Evolutionary conservation across 1,284 basidiomycete species (phyloP).

Genomic region (Rhodotorula mucilaginosa): DNA sequence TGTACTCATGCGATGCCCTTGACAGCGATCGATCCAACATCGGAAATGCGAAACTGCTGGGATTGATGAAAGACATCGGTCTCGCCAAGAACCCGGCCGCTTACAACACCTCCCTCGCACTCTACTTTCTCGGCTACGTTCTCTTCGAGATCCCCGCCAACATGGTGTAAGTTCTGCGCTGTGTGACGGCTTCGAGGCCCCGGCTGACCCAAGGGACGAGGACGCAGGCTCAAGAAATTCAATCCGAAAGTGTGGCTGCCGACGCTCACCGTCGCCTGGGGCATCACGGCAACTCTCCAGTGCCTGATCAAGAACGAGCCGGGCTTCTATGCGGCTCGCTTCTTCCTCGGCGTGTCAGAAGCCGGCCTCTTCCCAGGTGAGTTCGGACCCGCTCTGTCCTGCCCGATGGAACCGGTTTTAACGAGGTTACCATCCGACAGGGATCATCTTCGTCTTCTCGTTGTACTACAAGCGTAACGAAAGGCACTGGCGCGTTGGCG

Average conservation of each 20-base stretch:
- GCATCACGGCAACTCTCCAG: slow-evolving; percentile 60
- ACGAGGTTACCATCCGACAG: slow-evolving; percentile 37
- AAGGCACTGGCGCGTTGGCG: slow-evolving; percentile 61
- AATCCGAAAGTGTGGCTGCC: slow-evolving; percentile 61
- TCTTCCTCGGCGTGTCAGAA: slow-evolving; percentile 59
- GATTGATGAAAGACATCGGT: slow-evolving; percentile 29
- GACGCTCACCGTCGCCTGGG: slow-evolving; percentile 60
- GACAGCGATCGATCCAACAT: slow-evolving; percentile 2
- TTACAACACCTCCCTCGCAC: slow-evolving; percentile 31
- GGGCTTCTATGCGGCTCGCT: slow-evolving; percentile 59
- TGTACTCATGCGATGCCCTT: background rate
- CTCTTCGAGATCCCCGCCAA: slow-evolving; percentile 43
- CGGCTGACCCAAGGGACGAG: background rate
- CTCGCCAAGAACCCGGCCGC: slow-evolving; percentile 8
- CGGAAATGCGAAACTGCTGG: slow-evolving; percentile 29
- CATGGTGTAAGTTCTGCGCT: slow-evolving; percentile 8
- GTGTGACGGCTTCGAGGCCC: too few species aligned
- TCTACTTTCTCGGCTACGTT: slow-evolving; percentile 28
- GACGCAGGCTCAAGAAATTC: slow-evolving; percentile 42
- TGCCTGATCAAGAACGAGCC: slow-evolving; percentile 61
- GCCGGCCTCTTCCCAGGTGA: slow-evolving; percentile 52
- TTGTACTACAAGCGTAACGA: slow-evolving; percentile 62
- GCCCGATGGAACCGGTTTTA: too few species aligned
- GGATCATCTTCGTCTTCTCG: slow-evolving; percentile 62
- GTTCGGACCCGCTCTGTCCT: background rate